Conservation (phyloP, 805 yeast genomes). For the Candida sanyiensis region DNA sequence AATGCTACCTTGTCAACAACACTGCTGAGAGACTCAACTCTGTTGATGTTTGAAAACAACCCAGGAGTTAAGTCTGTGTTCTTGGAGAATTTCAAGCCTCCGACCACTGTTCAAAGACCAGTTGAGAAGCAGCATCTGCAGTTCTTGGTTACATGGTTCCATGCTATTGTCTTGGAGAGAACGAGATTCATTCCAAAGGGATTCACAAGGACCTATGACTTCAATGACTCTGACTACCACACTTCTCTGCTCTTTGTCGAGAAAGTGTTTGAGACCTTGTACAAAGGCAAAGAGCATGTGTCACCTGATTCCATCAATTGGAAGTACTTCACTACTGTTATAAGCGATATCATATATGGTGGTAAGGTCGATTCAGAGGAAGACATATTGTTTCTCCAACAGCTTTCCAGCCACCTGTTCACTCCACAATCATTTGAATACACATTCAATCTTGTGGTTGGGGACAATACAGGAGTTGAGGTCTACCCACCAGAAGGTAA, state of each 20-base stretch:
- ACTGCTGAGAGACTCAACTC: slow-evolving; percentile 47
- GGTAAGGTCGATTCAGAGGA: slow-evolving; percentile 43
- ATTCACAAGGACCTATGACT: slow-evolving; percentile 55
- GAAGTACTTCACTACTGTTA: slow-evolving; percentile 42
- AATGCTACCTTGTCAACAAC: slow-evolving; percentile 46
- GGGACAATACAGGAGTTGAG: slow-evolving; percentile 18
- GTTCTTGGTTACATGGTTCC: slow-evolving; percentile 65
- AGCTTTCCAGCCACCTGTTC: slow-evolving; percentile 37
- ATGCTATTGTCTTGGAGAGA: slow-evolving; percentile 55
- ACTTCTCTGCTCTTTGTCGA: slow-evolving; percentile 42
- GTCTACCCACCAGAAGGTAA: slow-evolving; percentile 44
- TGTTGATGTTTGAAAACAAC: slow-evolving; percentile 55
- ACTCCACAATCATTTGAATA: slow-evolving; percentile 33
- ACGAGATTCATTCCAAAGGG: slow-evolving; percentile 58
- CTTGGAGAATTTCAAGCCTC: slow-evolving; percentile 19
- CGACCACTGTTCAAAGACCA: slow-evolving; percentile 30
- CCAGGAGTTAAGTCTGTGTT: slow-evolving; percentile 53
- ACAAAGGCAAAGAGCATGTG: slow-evolving; percentile 29
- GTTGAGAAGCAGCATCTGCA: slow-evolving; percentile 42
- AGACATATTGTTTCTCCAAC: slow-evolving; percentile 36
- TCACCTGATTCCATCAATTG: slow-evolving; percentile 49
- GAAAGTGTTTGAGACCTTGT: slow-evolving; percentile 31
- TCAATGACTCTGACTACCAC: slow-evolving; percentile 66
- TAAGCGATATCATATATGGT: slow-evolving; percentile 59
- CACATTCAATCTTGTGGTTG: slow-evolving; percentile 39